Evolutionary conservation across 805 yeast species (phyloP).

Genomic region (Starmerella vitae): DNA sequence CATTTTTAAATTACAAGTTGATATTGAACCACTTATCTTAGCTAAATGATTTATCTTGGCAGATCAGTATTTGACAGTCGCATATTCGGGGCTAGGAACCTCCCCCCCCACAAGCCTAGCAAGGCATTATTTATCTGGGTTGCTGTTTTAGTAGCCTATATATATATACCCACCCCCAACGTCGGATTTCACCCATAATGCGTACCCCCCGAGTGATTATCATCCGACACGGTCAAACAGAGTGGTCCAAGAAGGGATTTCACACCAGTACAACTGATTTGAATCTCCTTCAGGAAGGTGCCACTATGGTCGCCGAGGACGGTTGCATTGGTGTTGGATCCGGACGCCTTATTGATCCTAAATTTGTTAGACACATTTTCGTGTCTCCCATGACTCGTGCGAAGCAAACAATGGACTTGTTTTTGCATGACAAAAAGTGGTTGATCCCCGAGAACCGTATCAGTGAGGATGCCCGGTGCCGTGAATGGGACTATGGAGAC

Average conservation of each 20-base stretch:
- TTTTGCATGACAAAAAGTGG: constrained; percentile 38
- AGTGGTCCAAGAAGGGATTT: constrained; percentile 90
- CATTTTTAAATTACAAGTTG: too few relatives aligned
- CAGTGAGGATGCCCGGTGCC: constrained; percentile 40
- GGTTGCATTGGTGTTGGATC: constrained; percentile 56
- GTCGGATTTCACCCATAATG: too few relatives aligned
- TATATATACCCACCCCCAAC: too few relatives aligned
- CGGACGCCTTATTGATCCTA: constrained; percentile 49
- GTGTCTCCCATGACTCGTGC: constrained; percentile 79
- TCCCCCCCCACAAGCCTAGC: too few relatives aligned
- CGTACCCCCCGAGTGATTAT: constrained; percentile 30
- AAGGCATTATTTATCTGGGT: too few relatives aligned
- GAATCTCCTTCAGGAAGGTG: constrained; percentile 65
- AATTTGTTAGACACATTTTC: constrained; percentile 46
- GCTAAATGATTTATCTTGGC: too few relatives aligned
- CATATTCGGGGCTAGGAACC: too few relatives aligned
- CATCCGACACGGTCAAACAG: constrained; percentile 55
- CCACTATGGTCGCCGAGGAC: constrained; percentile 56
- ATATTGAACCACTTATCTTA: too few relatives aligned
- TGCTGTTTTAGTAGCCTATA: too few relatives aligned
- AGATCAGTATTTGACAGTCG: too few relatives aligned
- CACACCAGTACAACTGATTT: constrained; percentile 80
- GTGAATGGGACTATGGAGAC: constrained; percentile 96
- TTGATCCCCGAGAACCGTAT: constrained; percentile 18
- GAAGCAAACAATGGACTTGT: constrained; percentile 52